Evolutionary conservation across 1,284 basidiomycete species (phyloP).

Genomic region (Ceratobasidium sp.): DNA sequence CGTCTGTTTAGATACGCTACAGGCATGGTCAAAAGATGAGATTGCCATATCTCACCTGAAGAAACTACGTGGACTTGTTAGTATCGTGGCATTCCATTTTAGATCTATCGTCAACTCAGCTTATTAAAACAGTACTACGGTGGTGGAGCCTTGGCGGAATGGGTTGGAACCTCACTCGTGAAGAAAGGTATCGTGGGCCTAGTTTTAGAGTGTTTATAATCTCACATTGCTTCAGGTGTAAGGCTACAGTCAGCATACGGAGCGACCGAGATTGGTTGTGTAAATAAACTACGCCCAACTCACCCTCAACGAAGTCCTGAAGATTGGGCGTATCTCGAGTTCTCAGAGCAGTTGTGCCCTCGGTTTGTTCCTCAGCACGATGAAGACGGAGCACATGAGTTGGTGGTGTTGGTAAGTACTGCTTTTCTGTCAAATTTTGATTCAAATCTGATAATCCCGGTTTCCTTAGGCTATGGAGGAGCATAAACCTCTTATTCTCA

Average conservation of each 20-base stretch:
- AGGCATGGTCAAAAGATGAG: conserved; percentile 46
- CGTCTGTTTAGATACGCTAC: neutral
- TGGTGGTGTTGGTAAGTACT: conserved; percentile 40
- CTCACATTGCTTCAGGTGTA: conserved; percentile 17
- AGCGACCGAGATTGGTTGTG: conserved; percentile 16
- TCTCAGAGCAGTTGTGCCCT: conserved; percentile 18
- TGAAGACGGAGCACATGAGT: conserved; percentile 28
- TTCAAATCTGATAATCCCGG: neutral
- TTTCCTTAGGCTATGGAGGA: neutral
- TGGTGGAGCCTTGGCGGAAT: conserved; percentile 18
- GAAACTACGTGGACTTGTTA: conserved; percentile 43
- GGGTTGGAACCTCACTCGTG: conserved; percentile 20
- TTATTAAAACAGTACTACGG: conserved; percentile 37
- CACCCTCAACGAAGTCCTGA: neutral
- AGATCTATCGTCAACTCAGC: neutral
- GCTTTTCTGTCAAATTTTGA: neutral
- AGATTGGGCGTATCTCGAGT: conserved; percentile 45
- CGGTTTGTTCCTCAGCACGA: conserved; percentile 30
- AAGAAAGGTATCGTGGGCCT: conserved; percentile 12
- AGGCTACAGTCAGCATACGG: conserved; percentile 10
- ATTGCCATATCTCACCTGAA: conserved; percentile 39
- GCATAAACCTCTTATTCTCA: conserved; percentile 44
- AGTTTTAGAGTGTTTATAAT: neutral
- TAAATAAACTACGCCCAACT: neutral
- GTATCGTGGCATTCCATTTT: conserved; percentile 3